Evolutionary conservation across 2,329 filamentous ascomycete species (phyloP).

Genomic region (Aspergillus bombycis): DNA sequence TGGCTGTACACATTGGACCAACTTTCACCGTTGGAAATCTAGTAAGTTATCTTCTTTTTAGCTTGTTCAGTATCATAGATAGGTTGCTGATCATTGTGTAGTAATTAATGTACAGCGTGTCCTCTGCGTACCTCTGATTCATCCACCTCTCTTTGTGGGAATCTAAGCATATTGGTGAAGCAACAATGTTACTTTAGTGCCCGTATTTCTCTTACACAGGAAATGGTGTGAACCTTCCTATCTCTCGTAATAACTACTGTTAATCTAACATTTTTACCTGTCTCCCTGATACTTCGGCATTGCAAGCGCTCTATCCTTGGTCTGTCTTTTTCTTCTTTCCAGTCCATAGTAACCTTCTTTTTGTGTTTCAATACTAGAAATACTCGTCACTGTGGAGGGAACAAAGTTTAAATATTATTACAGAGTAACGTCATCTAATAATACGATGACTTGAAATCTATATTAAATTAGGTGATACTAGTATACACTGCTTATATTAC

Average conservation of each 20-base stretch:
- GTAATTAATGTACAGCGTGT: constrained; percentile 31
- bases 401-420: background rate
- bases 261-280: constrained; percentile 17
- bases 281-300: background rate
- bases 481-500: background rate
- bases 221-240: background rate
- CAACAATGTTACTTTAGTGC: background rate
- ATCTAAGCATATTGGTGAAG: background rate
- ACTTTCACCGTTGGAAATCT: constrained; percentile 94
- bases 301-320: constrained; percentile 4
- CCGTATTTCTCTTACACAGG: background rate
- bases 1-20: constrained; percentile 98
- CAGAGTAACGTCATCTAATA: background rate
- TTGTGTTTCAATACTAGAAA: background rate
- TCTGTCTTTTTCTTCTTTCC: background rate
- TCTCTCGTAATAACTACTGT: background rate
- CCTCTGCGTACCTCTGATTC: background rate
- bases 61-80: background rate
- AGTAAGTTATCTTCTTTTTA: constrained; percentile 49
- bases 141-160: background rate
- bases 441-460: background rate
- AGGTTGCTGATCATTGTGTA: constrained; percentile 25
- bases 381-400: background rate
- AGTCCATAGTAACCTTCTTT: background rate
- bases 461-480: background rate